phyloP scores from a whole-genome alignment of 2,329 filamentous ascomycete species.

The Claviceps quebecensis region DNA sequence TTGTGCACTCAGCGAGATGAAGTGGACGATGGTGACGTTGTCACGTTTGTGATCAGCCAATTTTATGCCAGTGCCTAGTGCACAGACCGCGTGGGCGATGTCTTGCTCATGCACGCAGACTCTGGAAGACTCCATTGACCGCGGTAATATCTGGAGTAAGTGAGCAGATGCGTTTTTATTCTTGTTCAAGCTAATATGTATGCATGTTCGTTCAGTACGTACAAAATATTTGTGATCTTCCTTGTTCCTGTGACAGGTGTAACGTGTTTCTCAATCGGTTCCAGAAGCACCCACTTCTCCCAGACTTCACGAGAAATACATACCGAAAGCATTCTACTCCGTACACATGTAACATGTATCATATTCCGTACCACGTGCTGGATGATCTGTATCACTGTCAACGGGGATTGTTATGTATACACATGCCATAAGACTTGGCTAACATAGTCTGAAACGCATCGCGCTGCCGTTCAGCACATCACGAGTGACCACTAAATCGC shows the following conservation, averaged over 20 bases:
- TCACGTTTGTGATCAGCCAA: neutral
- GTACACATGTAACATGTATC: too few species aligned
- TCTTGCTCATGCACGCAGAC: neutral
- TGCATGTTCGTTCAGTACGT: neutral
- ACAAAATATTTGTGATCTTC: neutral
- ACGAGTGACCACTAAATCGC: neutral
- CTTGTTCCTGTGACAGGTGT: neutral
- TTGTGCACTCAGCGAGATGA: neutral
- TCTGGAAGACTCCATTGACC: neutral
- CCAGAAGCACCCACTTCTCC: neutral
- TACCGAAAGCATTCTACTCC: too few species aligned
- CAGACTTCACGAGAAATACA: neutral
- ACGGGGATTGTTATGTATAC: neutral
- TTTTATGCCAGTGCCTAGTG: neutral
- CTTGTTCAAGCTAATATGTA: neutral
- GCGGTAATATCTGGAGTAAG: neutral
- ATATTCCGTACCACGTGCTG: neutral
- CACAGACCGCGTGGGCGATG: neutral
- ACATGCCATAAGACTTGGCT: neutral
- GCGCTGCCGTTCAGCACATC: neutral
- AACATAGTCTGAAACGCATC: neutral
- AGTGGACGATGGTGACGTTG: neutral
- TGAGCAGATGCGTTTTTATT: neutral
- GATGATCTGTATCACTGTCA: neutral
- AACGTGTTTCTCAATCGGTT: neutral